Conservation (phyloP, 805 yeast genomes). For the Torulaspora indica region DNA sequence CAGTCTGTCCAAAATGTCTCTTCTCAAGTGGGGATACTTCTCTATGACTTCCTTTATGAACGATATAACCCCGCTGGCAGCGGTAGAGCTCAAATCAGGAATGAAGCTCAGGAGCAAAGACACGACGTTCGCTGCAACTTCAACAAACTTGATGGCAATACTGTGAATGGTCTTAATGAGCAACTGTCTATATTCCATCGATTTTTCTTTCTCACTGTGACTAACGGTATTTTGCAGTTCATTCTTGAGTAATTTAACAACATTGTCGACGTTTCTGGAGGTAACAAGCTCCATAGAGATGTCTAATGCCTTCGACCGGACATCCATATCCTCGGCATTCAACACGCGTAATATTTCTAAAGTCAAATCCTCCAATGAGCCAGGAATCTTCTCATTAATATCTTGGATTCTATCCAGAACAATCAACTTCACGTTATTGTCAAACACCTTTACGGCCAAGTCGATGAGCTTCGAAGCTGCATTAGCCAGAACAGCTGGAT, state of each 20-base stretch:
- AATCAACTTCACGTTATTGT: constrained; percentile 88
- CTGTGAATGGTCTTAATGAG: constrained; percentile 84
- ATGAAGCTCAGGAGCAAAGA: constrained; percentile 82
- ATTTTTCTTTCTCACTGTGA: constrained; percentile 66
- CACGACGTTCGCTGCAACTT: constrained; percentile 87
- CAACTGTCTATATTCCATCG: constrained; percentile 80
- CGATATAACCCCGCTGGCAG: constrained; percentile 85
- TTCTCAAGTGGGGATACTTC: constrained; percentile 76
- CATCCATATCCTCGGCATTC: constrained; percentile 85
- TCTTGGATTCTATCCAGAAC: constrained; percentile 82
- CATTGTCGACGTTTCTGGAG: constrained; percentile 88
- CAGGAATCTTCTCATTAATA: constrained; percentile 69
- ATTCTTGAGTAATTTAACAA: constrained; percentile 83
- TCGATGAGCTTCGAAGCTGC: constrained; percentile 87
- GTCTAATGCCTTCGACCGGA: constrained; percentile 79
- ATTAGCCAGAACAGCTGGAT: constrained; percentile 61
- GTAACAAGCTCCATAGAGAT: constrained; percentile 78
- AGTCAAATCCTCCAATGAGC: constrained; percentile 74
- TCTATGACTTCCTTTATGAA: constrained; percentile 94
- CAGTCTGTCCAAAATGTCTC: constrained; percentile 58
- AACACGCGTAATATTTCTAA: constrained; percentile 83
- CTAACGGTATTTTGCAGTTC: constrained; percentile 74
- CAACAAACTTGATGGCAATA: constrained; percentile 81
- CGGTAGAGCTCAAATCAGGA: constrained; percentile 73
- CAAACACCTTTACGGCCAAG: constrained; percentile 87